A percentile compares a stretch with the other conserved stretches of the same genome.
phyloP scores from a whole-genome alignment of 2,329 filamentous ascomycete genomes.

The Beauveria sp. region DNA sequence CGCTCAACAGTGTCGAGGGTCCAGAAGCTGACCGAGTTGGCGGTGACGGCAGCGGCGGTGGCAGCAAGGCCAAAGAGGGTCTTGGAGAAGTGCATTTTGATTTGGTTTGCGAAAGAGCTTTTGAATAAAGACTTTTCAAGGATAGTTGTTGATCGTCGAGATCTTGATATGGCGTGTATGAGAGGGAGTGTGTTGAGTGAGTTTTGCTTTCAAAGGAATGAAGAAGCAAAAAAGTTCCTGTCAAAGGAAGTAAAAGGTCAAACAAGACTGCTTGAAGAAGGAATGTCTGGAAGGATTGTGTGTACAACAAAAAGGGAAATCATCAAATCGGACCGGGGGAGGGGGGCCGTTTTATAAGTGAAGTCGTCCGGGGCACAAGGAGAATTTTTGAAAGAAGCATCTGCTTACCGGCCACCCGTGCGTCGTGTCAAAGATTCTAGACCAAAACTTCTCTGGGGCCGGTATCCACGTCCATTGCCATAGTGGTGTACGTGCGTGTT shows the following conservation, averaged over 20 bases:
- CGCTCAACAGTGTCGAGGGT: conserved; percentile 46
- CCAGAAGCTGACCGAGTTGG: conserved; percentile 48
- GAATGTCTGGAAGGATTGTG: conserved; percentile 8
- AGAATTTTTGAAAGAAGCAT: conserved; percentile 7
- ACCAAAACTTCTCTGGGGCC: neutral
- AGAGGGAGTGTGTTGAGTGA: conserved; percentile 12
- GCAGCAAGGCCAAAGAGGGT: conserved; percentile 37
- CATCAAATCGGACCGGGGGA: conserved; percentile 4
- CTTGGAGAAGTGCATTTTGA: conserved; percentile 48
- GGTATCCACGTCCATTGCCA: neutral
- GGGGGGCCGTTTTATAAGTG: conserved; percentile 5
- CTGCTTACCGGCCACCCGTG: neutral
- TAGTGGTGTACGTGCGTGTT: neutral
- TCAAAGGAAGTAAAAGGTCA: conserved; percentile 11
- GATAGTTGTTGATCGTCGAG: conserved; percentile 15
- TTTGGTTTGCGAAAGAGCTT: conserved; percentile 14
- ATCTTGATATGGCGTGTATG: conserved; percentile 8
- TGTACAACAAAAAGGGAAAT: neutral
- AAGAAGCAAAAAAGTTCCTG: conserved; percentile 11
- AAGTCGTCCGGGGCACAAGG: neutral
- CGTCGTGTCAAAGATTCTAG: conserved; percentile 10
- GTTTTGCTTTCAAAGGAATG: conserved; percentile 14
- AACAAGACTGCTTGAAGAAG: conserved; percentile 3
- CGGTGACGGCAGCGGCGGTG: conserved; percentile 35
- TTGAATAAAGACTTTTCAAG: neutral